Base-by-base conservation (phyloP, 2,329 filamentous ascomycete genomes). In the Rhytidhysteron rufulum region DNA sequence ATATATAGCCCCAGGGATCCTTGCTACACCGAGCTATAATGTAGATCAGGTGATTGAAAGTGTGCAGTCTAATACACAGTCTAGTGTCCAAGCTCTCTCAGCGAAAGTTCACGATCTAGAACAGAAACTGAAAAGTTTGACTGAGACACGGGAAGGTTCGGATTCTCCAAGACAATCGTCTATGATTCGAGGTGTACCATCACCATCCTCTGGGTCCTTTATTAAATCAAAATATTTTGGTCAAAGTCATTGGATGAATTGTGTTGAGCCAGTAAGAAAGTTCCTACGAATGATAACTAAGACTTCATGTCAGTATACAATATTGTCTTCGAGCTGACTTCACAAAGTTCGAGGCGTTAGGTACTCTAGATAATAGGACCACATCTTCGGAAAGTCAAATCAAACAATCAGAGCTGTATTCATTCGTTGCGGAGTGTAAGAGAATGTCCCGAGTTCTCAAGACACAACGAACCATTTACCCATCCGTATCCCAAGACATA, bases 141-240 rank as follows among this genome's bases (percentile, higher is more conserved):
- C 20, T 3, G 18, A 34, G 7, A 13, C 8, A 8, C 32, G 16
- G 34, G 11, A 22, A n/a, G 13, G 27, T 5, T 27, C 32, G 7
- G 8, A 32, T 15, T 8, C 15, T 17, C 15, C 30, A 33, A 29
- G 20, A 37, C n/a, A 17, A 34, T 22, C 16, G 18, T 19, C 20
- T 18, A 21, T 10, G 19, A 27, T 34, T 17, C 30, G 31, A 15
- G 18, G 31, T 13, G 13, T 35, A n/a, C 15, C 24, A 8, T 7
- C 32, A 22, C 21, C 29, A 5, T 13, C 19, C 22, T 18, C 45
- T 13, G 48, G 47, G 2, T 42, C 43, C 3, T 60, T 58, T 21
- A 40, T 77, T 38, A 83, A 82, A 50, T 72, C 71, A 0, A 71
- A 76, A 0, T 57, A 79, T 3, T 77, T 79, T 47, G 78, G 78